A percentile compares a stretch with the other conserved stretches of the same genome.
Conservation (phyloP, 2,329 filamentous ascomycete genomes). For the Beauveria medogensis region DNA sequence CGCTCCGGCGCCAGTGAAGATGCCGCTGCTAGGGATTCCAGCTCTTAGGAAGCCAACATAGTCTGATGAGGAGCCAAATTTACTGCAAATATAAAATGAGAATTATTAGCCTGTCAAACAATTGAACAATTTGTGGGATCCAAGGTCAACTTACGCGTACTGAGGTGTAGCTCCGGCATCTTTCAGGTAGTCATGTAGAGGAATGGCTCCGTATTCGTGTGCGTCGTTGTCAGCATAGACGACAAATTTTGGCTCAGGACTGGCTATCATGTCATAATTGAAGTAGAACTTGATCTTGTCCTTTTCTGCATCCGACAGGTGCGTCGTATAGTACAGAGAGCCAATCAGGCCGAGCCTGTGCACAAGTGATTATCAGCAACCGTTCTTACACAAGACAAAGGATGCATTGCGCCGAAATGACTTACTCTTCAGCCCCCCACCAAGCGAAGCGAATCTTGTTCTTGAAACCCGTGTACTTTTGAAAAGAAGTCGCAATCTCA, state of each 20-base stretch:
- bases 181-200: slow-evolving; percentile 27
- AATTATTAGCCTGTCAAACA: neutral
- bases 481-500: slow-evolving; percentile 29
- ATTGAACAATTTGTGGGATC: neutral
- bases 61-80: slow-evolving; percentile 31
- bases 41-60: slow-evolving; percentile 33
- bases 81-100: neutral
- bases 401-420: neutral
- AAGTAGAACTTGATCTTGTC: slow-evolving; percentile 58
- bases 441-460: slow-evolving; percentile 37
- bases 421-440: slow-evolving; percentile 36
- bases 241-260: slow-evolving; percentile 29
- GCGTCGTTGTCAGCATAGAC: slow-evolving; percentile 33
- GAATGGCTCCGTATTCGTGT: slow-evolving; percentile 27
- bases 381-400: too few relatives aligned
- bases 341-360: slow-evolving; percentile 32
- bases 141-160: slow-evolving; percentile 21
- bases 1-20: slow-evolving; percentile 32
- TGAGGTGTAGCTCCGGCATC: slow-evolving; percentile 25
- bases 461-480: slow-evolving; percentile 29
- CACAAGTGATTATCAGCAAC: neutral
- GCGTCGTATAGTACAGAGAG: slow-evolving; percentile 32
- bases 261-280: slow-evolving; percentile 65
- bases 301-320: slow-evolving; percentile 28
- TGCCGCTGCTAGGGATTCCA: slow-evolving; percentile 31